Evolutionary conservation across 345 rosid genomes (phyloP).

Genomic region (Citrus australasica): DNA sequence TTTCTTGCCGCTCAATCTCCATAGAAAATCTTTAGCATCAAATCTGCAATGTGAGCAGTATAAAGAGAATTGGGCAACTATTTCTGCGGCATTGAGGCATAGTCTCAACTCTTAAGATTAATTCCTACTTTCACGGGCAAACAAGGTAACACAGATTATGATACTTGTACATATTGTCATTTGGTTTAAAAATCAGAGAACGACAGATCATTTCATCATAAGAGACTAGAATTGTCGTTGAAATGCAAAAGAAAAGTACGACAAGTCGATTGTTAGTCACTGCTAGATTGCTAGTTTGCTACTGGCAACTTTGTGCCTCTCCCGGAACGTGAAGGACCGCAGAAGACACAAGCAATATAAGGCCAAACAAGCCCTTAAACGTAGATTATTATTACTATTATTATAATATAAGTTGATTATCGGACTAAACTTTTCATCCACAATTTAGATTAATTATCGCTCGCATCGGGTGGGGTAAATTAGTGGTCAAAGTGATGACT

Average conservation of each 20-base stretch:
- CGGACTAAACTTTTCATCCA: too few species aligned
- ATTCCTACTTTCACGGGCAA: too few species aligned
- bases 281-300: too few species aligned
- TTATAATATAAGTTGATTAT: too few species aligned
- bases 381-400: too few species aligned
- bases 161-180: not conserved
- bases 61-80: too few species aligned
- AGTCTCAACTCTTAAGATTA: too few species aligned
- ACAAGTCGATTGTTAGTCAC: not conserved
- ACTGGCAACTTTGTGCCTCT: not conserved
- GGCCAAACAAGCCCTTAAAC: not conserved
- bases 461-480: too few species aligned
- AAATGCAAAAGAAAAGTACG: not conserved
- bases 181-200: not conserved
- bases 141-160: too few species aligned
- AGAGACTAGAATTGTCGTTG: not conserved
- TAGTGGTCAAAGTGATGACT: fast-evolving
- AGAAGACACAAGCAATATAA: not conserved
- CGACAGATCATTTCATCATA: not conserved
- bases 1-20: conserved; percentile 40
- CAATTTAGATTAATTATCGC: fast-evolving
- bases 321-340: too few species aligned
- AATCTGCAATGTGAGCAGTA: conserved; percentile 34
- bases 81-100: too few species aligned
- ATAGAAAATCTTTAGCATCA: conserved; percentile 40